Conservation (phyloP, 129 eudicot genomes). For the Flaveria linearis region DNA sequence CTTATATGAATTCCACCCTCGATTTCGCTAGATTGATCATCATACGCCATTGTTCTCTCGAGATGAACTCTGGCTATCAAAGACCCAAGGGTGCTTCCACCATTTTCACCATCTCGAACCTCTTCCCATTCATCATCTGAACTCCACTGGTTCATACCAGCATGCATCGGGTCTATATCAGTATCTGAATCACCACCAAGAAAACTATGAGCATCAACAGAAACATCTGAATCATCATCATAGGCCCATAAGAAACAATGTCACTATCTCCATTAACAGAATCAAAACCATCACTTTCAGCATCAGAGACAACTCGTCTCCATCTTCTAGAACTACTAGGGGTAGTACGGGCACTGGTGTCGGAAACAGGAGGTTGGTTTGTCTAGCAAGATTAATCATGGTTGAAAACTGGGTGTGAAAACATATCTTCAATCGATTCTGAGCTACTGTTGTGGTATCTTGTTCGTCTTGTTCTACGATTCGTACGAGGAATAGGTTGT, state of each 20-base stretch:
- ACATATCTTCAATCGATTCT: conserved; percentile 64
- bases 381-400: conserved; percentile 65
- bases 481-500: conserved; percentile 38
- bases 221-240: conserved; percentile 66
- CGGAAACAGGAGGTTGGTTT: conserved; percentile 42
- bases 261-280: conserved; percentile 76
- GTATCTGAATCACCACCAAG: conserved; percentile 53
- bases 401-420: conserved; percentile 71
- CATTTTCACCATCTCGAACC: conserved; percentile 43
- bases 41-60: conserved; percentile 32
- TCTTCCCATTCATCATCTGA: conserved; percentile 56
- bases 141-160: conserved; percentile 75
- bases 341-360: conserved; percentile 61
- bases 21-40: conserved; percentile 36
- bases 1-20: conserved; percentile 44
- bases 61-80: conserved; percentile 40
- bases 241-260: conserved; percentile 54
- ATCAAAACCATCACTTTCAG: conserved; percentile 79
- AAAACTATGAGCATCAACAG: conserved; percentile 56
- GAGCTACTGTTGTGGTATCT: conserved; percentile 62
- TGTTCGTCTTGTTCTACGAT: conserved; percentile 44
- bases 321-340: conserved; percentile 75
- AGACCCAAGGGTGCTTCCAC: conserved; percentile 40
- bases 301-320: conserved; percentile 66
- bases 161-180: conserved; percentile 96